Evolutionary conservation across 2,329 filamentous ascomycete genomes (phyloP).

Genomic region (Zasmidium citrigriseum): DNA sequence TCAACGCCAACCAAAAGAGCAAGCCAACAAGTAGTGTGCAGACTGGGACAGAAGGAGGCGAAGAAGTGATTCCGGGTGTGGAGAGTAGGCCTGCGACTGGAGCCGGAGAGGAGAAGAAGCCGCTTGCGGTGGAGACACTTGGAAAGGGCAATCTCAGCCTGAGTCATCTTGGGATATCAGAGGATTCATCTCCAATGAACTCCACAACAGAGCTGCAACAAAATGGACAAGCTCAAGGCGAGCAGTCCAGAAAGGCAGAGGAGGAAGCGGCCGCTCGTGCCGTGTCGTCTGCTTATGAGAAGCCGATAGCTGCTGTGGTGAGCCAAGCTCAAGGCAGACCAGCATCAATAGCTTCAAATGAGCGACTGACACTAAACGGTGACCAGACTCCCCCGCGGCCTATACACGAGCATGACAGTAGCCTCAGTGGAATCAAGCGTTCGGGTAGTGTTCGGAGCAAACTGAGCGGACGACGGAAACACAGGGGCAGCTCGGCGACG

Average conservation of each 20-base stretch:
- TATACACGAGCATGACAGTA: slow-evolving; percentile 54
- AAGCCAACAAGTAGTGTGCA: slow-evolving; percentile 34
- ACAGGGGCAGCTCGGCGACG: slow-evolving; percentile 75
- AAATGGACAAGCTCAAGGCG: slow-evolving; percentile 39
- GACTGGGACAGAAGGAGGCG: slow-evolving; percentile 31
- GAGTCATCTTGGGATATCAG: slow-evolving; percentile 77
- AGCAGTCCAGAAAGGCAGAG: slow-evolving; percentile 55
- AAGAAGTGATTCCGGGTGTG: slow-evolving; percentile 43
- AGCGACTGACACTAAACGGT: slow-evolving; percentile 43
- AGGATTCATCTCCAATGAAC: slow-evolving; percentile 58
- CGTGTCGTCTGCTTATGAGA: slow-evolving; percentile 62
- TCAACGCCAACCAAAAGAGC: slow-evolving; percentile 55
- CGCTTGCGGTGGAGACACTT: slow-evolving; percentile 82
- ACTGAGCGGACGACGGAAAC: slow-evolving; percentile 60
- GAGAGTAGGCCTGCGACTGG: slow-evolving; percentile 34
- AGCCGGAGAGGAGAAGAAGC: slow-evolving; percentile 53
- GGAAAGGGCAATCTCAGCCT: slow-evolving; percentile 87
- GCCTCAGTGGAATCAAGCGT: slow-evolving; percentile 58
- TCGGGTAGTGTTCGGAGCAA: slow-evolving; percentile 55
- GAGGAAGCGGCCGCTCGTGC: slow-evolving; percentile 61
- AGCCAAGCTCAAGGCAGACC: slow-evolving; percentile 38
- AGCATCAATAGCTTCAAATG: slow-evolving; percentile 42
- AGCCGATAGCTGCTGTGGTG: slow-evolving; percentile 35
- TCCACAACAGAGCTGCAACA: slow-evolving; percentile 61
- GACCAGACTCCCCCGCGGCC: slow-evolving; percentile 67